Evolutionary conservation across 75 land plant species (phyloP), one percentile per base, ranked within the genome.

Genomic region (Cupressus sempervirens): DNA sequence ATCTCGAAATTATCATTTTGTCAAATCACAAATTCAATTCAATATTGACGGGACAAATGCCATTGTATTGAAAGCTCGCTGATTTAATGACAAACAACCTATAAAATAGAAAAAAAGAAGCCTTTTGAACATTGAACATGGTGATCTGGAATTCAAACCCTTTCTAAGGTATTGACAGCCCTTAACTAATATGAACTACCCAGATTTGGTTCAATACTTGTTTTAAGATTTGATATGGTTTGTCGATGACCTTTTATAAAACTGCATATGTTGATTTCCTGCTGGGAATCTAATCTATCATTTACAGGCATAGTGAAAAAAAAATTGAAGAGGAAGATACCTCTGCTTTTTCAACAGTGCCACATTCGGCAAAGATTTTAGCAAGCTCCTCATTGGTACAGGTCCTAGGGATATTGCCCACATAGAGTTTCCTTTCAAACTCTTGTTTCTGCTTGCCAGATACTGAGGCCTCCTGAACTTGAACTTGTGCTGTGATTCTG

Each of bases 331-430:
- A 83, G 7, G 38, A n/a, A 35, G 38, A 10, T 85, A 95, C 97
- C 93, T 96, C 95, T 29, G 96, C 95, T 80, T 89, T 93, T 83
- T 96, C 99, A 4, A 97, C 98, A 32, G 84, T 83, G 9, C 98
- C 99, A 45, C 86, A 86, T 68, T 93, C 91, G 46, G 87, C 87
- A 62, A 94, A 92, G 50, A 94, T 85, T 84, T 86, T 41, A 1
- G 88, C 86, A 13, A 97, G 89, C 88, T 94, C 92, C 23, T 89
- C 92, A 87, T 92, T 93, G 73, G 80, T 76, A 13, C 89, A 83
- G 72, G 74, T 90, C 84, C 99, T 89, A 0, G 99, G 96, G 82
- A 97, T 90, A 80, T 97, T 97, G 4, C 98, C 99, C 35, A 96
- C 89, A 85, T 96, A 96, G 10, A 96, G 87, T 88, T 88, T 89